Evolutionary conservation across 768 basidiomycete genomes (phyloP).

Genomic region (Postia placenta): DNA sequence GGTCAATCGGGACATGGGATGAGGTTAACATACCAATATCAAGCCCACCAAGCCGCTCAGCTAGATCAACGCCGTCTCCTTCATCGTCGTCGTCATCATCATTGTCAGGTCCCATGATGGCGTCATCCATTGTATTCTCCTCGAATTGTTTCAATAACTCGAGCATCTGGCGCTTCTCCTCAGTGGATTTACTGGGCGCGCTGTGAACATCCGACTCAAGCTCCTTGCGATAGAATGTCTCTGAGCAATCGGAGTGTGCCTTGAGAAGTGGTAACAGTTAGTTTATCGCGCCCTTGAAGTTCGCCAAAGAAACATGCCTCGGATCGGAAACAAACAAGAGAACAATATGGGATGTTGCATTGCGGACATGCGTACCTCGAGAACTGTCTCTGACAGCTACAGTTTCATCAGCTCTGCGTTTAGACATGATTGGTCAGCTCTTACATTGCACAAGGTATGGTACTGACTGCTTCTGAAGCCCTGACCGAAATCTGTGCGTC

Average conservation of each 20-base stretch:
- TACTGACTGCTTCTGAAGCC: neutral
- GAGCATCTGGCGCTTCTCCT: conserved; percentile 63
- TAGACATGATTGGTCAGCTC: too few relatives aligned
- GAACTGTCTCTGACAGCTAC: conserved; percentile 69
- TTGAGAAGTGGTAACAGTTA: too few relatives aligned
- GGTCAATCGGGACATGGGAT: neutral
- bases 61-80: conserved; percentile 37
- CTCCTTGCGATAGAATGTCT: conserved; percentile 75
- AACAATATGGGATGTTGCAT: conserved; percentile 81
- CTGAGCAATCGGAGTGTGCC: conserved; percentile 73
- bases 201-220: conserved; percentile 57
- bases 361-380: conserved; percentile 77
- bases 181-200: conserved; percentile 44
- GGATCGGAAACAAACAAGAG: conserved; percentile 72
- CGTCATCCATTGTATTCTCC: conserved; percentile 42
- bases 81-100: conserved; percentile 35
- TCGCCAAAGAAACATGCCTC: conserved; percentile 37
- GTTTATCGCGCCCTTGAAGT: neutral
- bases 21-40: conserved; percentile 57
- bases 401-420: neutral
- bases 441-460: conserved; percentile 6
- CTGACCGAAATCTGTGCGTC: neutral
- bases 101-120: conserved; percentile 21
- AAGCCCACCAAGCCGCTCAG: conserved; percentile 43
- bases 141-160: conserved; percentile 69